Percentiles rank a stretch among this genome's conserved stretches.
These are phyloP conservation scores for Phaeotremella fagi DNA, from an alignment of 768 basidiomycete species.

Conservation along the genomic window DNA sequence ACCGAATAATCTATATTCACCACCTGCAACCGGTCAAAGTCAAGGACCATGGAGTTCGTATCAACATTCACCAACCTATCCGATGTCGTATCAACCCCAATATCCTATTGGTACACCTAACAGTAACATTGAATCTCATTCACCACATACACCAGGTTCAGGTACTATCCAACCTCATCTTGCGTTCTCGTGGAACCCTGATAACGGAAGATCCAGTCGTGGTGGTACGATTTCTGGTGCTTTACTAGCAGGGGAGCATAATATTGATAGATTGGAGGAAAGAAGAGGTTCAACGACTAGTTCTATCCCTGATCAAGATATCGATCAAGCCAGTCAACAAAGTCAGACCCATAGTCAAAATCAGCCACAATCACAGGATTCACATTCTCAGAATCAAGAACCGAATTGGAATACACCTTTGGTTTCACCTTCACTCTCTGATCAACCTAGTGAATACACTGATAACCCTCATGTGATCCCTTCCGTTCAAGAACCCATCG, in stretches of 20 bases:
- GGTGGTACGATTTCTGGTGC: constrained; percentile 11
- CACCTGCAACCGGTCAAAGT: neutral
- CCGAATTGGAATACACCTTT: neutral
- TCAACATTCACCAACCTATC: neutral
- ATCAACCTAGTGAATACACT: neutral
- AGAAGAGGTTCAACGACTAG: constrained; percentile 8
- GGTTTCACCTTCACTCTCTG: neutral
- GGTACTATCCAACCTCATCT: constrained; percentile 11
- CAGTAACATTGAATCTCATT: neutral
- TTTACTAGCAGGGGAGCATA: constrained; percentile 1
- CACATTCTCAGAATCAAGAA: no score
- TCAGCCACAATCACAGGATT: no score
- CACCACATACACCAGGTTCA: constrained; percentile 3
- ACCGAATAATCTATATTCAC: constrained; percentile 5
- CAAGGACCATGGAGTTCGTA: no score
- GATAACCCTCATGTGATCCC: no score
- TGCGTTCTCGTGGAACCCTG: constrained; percentile 7
- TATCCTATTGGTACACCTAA: neutral
- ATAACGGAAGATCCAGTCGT: neutral
- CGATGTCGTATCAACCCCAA: neutral
- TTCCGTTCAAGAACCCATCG: neutral
- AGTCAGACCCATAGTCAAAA: no score
- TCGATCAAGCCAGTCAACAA: no score
- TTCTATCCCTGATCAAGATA: neutral
- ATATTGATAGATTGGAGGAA: neutral